phyloP scores from a whole-genome alignment of 2,329 filamentous ascomycete species.

The Diplodia intermedia region DNA sequence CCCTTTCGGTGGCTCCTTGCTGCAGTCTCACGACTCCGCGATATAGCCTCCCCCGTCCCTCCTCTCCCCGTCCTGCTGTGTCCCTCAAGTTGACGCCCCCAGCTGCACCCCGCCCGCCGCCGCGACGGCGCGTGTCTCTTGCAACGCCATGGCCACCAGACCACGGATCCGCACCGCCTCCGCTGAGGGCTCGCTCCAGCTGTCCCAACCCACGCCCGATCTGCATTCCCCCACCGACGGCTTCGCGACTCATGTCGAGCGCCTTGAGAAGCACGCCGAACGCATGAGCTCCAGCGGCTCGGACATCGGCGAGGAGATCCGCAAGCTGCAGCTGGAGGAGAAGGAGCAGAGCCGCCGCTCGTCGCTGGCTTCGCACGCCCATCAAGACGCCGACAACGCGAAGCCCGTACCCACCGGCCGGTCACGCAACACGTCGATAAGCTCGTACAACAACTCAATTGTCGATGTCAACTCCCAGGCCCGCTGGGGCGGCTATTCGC shows the following conservation, averaged over 20 bases:
- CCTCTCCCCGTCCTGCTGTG: slow-evolving; percentile 21
- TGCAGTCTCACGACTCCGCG: slow-evolving; percentile 28
- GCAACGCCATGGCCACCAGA: slow-evolving; percentile 31
- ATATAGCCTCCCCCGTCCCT: slow-evolving; percentile 30
- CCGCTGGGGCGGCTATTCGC: slow-evolving; percentile 73
- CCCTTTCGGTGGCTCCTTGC: slow-evolving; percentile 30
- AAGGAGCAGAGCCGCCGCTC: slow-evolving; percentile 73
- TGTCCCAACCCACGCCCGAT: slow-evolving; percentile 68
- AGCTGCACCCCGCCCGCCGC: slow-evolving; percentile 18
- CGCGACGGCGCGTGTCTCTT: slow-evolving; percentile 20
- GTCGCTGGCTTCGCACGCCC: slow-evolving; percentile 47
- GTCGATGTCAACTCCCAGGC: slow-evolving; percentile 72
- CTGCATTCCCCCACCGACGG: slow-evolving; percentile 67
- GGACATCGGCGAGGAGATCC: slow-evolving; percentile 79
- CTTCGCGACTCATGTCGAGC: slow-evolving; percentile 71
- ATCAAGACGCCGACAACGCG: not conserved
- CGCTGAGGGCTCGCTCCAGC: slow-evolving; percentile 31
- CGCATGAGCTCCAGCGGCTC: slow-evolving; percentile 73
- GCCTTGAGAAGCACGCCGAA: slow-evolving; percentile 77
- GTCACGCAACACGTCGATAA: slow-evolving; percentile 51
- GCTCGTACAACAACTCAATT: slow-evolving; percentile 64
- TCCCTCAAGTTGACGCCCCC: slow-evolving; percentile 13
- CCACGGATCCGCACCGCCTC: slow-evolving; percentile 34
- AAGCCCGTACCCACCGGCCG: slow-evolving; percentile 34
- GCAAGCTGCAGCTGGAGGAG: slow-evolving; percentile 73